Base-by-base conservation (phyloP, 2,329 filamentous ascomycete species). In the Fusarium tricinctum region DNA sequence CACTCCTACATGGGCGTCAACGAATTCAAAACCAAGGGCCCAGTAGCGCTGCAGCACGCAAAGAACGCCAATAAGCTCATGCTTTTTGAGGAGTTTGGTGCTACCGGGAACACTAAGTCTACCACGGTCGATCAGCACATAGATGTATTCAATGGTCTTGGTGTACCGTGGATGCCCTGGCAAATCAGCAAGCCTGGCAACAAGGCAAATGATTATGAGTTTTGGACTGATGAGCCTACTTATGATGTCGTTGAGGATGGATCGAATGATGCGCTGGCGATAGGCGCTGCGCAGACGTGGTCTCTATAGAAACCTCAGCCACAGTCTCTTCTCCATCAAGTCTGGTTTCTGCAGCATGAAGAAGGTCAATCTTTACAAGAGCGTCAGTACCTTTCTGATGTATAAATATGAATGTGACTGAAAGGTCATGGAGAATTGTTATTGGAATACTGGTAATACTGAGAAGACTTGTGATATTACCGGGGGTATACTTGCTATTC, bases 111-210 rank as follows among this genome's bases (percentile, higher is more conserved):
- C 3, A 44, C 20, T 17, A 44, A 44, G 15, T n/a, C 42, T 44
- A 5, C 42, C 4, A 44, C 5, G 15, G 2, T 44, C 15, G 6
- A 22, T n/a, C 42, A 44, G 15, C 42, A 44, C 23, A 44, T 44
- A 3, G 42, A 26, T n/a, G 22, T 26, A 15, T 26, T 44, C 20
- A 44, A 44, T 12, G 20, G 22, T 44, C 42, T 44, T 17, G 42
- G 42, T 23, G 42, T 44, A 5, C 42, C 42, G 6, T 44, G 42
- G 42, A 44, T 44, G 15, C 42, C 42, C 17, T 44, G 42, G 42
- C 42, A 44, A 8, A 44, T 44, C 15, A 44, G 42, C 22, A 23
- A 44, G 15, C 42, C 42, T 44, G 42, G 42, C n/a, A 44, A 44
- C 42, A 44, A 44, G 42, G 42, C 42, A 1, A 23, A 7, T 1